A percentile compares a stretch with the other conserved stretches of the same genome.
These are phyloP conservation scores for Aspergillus sparsus DNA, from an alignment of 495 filamentous ascomycete species.

Conservation along the genomic window DNA sequence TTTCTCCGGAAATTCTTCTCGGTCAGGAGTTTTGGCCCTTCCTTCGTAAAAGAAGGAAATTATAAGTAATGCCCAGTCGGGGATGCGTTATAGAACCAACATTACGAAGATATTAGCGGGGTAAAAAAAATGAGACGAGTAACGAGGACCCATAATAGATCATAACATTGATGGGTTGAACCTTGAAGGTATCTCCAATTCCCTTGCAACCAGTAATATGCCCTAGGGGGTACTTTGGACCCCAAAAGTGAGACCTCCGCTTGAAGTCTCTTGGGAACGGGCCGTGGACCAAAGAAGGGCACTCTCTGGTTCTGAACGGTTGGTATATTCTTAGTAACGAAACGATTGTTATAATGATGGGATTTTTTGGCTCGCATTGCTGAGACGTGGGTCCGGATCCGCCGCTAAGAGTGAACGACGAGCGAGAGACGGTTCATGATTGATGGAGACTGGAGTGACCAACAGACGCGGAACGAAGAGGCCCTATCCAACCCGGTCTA, in stretches of 20 bases:
- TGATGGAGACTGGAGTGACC: slow-evolving; percentile 23
- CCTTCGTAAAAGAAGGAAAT: slow-evolving; percentile 9
- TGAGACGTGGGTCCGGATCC: slow-evolving; percentile 32
- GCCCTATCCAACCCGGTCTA: slow-evolving; percentile 21
- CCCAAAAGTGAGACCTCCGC: slow-evolving; percentile 25
- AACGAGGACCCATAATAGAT: slow-evolving; percentile 1
- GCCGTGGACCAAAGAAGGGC: slow-evolving; percentile 20
- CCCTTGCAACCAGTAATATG: slow-evolving; percentile 17
- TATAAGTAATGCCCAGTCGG: no score
- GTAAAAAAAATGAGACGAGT: slow-evolving; percentile 4
- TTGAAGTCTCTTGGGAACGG: slow-evolving; percentile 14
- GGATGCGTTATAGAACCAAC: slow-evolving; percentile 9
- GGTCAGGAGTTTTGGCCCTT: no score
- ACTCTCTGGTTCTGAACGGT: slow-evolving; percentile 16
- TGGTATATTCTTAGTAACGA: slow-evolving; percentile 11
- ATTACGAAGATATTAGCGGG: neutral
- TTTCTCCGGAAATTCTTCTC: neutral
- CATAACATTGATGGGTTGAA: slow-evolving; percentile 2
- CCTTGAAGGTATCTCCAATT: neutral
- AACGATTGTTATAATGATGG: neutral
- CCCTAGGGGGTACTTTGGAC: slow-evolving; percentile 3
- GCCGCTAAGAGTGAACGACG: slow-evolving; percentile 24
- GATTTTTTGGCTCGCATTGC: slow-evolving; percentile 17
- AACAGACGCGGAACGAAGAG: slow-evolving; percentile 21
- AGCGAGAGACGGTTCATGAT: slow-evolving; percentile 20